These are phyloP conservation scores for Pythium pectinolyticum DNA, from an alignment of 352 stramenopile genomes.

Conservation along the genomic window DNA sequence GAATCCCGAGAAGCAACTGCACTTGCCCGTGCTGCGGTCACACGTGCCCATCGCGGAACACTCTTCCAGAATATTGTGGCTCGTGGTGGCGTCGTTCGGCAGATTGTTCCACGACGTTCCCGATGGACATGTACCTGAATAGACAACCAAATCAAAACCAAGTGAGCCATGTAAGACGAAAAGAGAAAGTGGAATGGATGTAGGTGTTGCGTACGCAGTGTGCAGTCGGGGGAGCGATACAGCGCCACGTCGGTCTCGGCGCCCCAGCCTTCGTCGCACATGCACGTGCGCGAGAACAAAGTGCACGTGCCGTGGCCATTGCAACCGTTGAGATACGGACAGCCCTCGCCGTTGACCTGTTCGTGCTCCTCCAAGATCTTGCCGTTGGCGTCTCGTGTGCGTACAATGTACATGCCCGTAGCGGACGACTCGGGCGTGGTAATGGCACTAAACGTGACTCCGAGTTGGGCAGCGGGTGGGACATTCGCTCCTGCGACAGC, in stretches of 20 bases:
- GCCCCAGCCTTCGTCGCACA: constrained; percentile 64
- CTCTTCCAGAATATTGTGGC: constrained; percentile 58
- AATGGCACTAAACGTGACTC: constrained; percentile 46
- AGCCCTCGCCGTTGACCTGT: constrained; percentile 58
- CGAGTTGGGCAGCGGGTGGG: constrained; percentile 27
- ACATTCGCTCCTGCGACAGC: constrained; percentile 37
- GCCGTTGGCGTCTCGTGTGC: constrained; percentile 40
- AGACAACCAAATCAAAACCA: neutral
- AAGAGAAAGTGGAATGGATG: neutral
- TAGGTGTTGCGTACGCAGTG: constrained; percentile 40
- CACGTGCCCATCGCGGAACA: constrained; percentile 89
- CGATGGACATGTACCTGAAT: constrained; percentile 48
- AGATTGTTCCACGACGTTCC: constrained; percentile 57
- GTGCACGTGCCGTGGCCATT: constrained; percentile 80
- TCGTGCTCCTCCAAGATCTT: constrained; percentile 58
- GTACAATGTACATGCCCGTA: constrained; percentile 50
- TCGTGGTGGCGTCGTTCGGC: constrained; percentile 35
- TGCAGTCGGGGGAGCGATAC: constrained; percentile 83
- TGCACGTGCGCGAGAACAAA: constrained; percentile 58
- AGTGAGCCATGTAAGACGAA: neutral
- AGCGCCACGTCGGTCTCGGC: constrained; percentile 61
- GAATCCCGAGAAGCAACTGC: constrained; percentile 84
- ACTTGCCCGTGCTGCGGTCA: constrained; percentile 67
- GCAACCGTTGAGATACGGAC: constrained; percentile 77
- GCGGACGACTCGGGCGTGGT: constrained; percentile 48